Base-by-base conservation (phyloP, 495 filamentous ascomycete genomes). In the Penicillium riverlandense region DNA sequence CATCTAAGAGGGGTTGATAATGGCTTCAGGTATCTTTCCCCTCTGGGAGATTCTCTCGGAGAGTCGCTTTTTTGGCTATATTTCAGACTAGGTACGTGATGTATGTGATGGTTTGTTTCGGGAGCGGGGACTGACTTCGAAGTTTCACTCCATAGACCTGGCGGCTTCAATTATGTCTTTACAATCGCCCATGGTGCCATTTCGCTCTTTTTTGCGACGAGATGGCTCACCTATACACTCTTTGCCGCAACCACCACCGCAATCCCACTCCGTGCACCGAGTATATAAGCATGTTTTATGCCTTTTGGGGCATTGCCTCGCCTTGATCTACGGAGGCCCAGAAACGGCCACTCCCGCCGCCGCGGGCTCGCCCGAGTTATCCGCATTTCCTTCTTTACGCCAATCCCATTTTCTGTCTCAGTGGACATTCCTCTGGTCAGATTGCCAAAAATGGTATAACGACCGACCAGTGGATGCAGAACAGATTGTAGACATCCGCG, bases 381-480 rank as follows among this genome's bases (percentile, higher is more conserved):
- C 44, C 13, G 47, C 37, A 11, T 59, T 54, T n/a, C 42, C 53
- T 16, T 54, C 53, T 12, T 15, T 59, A 9, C 49, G 50, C 28
- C 56, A 59, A 15, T 59, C 56, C 1, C 53, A 54, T 28, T 54
- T 51, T n/a, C 43, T 59, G 3, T 59, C 53, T 1, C 47, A 57
- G 28, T 59, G 57, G 57, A 57, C 54, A 10, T 52, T 52, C 13
- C 57, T 59, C 8, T 59, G 57, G 57, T 47, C 42, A 7, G 57
- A 57, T 31, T 59, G 57, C 11, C 57, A 59, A 33, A 59, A 57
- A 45, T 59, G 53, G 53, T 59, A 59, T 40, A 57, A 59, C 11
- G 57, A 59, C 11, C 57, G 57, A 10, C 54, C 57, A 4, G 41
- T 50, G 4, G 41, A 57, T 13, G 48, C 41, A 7, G 47, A 59